Percentiles rank a stretch among this genome's conserved stretches.
Evolutionary conservation across 768 basidiomycete genomes (phyloP).

Genomic region (Neoboletus magnificus): DNA sequence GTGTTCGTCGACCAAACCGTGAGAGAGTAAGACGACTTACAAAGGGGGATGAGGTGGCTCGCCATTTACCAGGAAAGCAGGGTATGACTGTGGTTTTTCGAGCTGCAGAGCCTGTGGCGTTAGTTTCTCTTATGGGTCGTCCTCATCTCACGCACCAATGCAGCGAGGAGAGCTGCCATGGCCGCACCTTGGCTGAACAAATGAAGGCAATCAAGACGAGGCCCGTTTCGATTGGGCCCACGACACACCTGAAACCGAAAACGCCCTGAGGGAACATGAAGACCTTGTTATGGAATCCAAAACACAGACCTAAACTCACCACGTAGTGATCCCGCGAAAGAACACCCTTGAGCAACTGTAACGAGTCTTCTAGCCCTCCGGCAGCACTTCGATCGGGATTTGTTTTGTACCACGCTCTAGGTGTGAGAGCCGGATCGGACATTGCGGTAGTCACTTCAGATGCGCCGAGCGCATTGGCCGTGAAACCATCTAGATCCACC

Average conservation of each 20-base stretch:
- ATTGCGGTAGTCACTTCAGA: conserved; percentile 30
- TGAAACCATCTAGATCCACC: conserved; percentile 48
- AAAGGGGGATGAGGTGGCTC: conserved; percentile 71
- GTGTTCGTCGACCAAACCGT: neutral
- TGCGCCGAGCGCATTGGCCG: conserved; percentile 36
- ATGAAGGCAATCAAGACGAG: conserved; percentile 3
- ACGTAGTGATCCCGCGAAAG: conserved; percentile 61
- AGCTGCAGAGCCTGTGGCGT: conserved; percentile 36
- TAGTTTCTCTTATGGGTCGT: neutral
- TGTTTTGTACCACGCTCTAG: conserved; percentile 71
- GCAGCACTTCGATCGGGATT: conserved; percentile 51
- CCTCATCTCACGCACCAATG: conserved; percentile 50
- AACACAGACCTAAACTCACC: conserved; percentile 36
- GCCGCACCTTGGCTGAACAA: conserved; percentile 68
- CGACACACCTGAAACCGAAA: conserved; percentile 68
- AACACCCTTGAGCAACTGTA: conserved; percentile 52
- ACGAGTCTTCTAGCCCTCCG: conserved; percentile 55
- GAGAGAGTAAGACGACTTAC: conserved; percentile 38
- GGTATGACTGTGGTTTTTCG: conserved; percentile 50
- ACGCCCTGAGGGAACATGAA: conserved; percentile 51
- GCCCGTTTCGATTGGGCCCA: neutral
- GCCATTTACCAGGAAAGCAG: conserved; percentile 61
- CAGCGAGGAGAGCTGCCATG: conserved; percentile 66
- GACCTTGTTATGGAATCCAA: neutral
- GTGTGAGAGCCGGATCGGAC: conserved; percentile 50